Evolutionary conservation across 805 yeast genomes (phyloP), one percentile per base, ranked within the genome.

Genomic region (Starmerella etchellsii): DNA sequence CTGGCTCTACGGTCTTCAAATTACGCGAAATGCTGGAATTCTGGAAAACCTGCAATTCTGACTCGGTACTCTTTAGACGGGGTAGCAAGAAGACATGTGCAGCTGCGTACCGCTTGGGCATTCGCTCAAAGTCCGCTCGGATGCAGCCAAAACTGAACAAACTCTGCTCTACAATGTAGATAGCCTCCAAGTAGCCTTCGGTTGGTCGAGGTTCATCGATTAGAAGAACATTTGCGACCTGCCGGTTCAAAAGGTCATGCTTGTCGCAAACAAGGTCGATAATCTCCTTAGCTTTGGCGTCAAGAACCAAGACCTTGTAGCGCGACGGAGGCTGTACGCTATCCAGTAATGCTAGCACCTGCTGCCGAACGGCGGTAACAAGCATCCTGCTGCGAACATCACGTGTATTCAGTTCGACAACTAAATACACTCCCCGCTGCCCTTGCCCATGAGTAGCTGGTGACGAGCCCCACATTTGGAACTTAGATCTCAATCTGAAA

Each of bases 41-140:
- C 40, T 47, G 42, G 40, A 57, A 41, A 42, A 33, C 44, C 34
- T 56, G 48, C 36, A 37, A 42, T 37, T 51, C 44, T n/a, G 47
- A 37, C 21, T 41, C 47, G 19, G 51, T 39, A 13, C 47, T 34
- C 5, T 27, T 21, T 24, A 37, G 31, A 16, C 78, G 78, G 0
- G 94, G 87, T 11, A 81, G 61, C 51, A 88, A 76, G 44, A 81
- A 69, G 5, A 83, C 69, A 56, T 81, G 78, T 1, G 87, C 87
- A 31, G 68, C 70, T 41, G 74, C 74, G 61, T 87, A 91, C 42
- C 93, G 70, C n/a, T 71, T 65, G 1, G 88, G 80, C 18, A 66
- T 64, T 9, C 72, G 69, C 4, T 70, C 59, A 49, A 70, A 81
- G 59, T 91, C 98, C 0, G 87, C 76, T 36, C 74, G 60, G 18